phyloP scores from a whole-genome alignment of 768 basidiomycete species.

The Tephrocybe sp. region DNA sequence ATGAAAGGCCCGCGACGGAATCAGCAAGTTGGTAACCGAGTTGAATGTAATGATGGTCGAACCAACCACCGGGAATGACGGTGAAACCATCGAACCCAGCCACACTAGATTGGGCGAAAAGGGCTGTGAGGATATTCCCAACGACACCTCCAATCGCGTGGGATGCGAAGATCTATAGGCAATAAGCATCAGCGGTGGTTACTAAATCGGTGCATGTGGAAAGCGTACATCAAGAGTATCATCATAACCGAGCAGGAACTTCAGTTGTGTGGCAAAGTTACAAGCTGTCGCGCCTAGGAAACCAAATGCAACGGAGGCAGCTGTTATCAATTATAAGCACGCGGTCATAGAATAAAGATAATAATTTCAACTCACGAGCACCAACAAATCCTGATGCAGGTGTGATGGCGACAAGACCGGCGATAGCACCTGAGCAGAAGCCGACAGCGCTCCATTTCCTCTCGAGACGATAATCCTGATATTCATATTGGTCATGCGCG shows the following conservation, averaged over 20 bases:
- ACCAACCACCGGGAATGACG: constrained; percentile 77
- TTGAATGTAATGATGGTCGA: constrained; percentile 79
- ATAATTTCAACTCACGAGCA: constrained; percentile 57
- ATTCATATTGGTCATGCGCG: background rate
- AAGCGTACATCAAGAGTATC: constrained; percentile 73
- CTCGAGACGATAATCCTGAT: constrained; percentile 86
- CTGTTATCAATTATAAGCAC: constrained; percentile 25
- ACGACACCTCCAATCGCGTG: constrained; percentile 77
- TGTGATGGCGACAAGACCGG: constrained; percentile 86
- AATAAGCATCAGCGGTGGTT: background rate
- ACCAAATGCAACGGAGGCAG: constrained; percentile 84
- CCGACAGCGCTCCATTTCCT: constrained; percentile 91
- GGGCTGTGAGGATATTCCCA: constrained; percentile 80
- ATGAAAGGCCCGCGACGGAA: constrained; percentile 59
- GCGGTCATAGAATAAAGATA: no score
- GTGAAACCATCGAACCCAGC: constrained; percentile 78
- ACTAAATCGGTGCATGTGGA: background rate
- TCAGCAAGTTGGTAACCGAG: constrained; percentile 85
- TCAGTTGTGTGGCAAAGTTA: constrained; percentile 96
- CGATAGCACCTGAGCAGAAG: constrained; percentile 94
- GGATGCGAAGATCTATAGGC: constrained; percentile 78
- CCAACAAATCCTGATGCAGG: constrained; percentile 81
- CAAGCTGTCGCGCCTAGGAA: constrained; percentile 79
- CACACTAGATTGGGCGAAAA: constrained; percentile 82
- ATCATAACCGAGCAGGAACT: constrained; percentile 74